Base-by-base conservation (phyloP, 164 flowering plant genomes). In the Nymphaea thermarum region DNA sequence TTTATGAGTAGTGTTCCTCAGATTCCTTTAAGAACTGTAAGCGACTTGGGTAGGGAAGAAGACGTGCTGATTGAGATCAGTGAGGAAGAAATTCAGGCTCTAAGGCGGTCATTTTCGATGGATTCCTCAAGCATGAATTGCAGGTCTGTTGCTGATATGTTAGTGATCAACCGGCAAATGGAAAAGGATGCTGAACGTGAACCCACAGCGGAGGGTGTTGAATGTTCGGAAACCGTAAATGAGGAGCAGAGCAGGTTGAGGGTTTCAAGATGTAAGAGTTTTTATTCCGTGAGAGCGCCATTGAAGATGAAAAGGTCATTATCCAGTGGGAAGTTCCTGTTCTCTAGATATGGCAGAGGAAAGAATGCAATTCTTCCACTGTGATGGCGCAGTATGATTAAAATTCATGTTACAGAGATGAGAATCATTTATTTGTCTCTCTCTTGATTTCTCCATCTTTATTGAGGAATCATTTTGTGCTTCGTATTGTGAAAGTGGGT, bases 51-150 rank as follows among this genome's bases (percentile, higher is more conserved):
- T 11, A 67, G 63, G 43, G 76, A 76, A 43, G 71, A 78, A 12
- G 65, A 62, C 8, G 66, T 82, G 51, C 65, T 83, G 47, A 79
- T 80, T 72, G 86, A 85, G 76, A 69, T 83, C 36, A 71, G 78
- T 66, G 82, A 79, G 4, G 62, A 45, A 43, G 69, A 51, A 14
- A 62, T 47, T 41, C 62, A 17, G 10, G 62, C 62, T 4, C 42
- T 62, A 41, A 62, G 69, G 43, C 43, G 73, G 44, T 71, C 73
- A 4, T 42, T 66, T 61, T 71, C 73, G 7, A 71, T 71, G 73
- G 69, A 70, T 17, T 47, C 57, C 5, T 4, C 62, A 25, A 15
- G 53, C 43, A 68, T 18, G 42, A 45, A 18, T 14, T 60, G 45
- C 17, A 16, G 66, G 41, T 66, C 68, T 4, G 66, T 84, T 42